Base-by-base conservation (phyloP, 2,329 filamentous ascomycete genomes). In the Knoxdaviesia proteae region DNA sequence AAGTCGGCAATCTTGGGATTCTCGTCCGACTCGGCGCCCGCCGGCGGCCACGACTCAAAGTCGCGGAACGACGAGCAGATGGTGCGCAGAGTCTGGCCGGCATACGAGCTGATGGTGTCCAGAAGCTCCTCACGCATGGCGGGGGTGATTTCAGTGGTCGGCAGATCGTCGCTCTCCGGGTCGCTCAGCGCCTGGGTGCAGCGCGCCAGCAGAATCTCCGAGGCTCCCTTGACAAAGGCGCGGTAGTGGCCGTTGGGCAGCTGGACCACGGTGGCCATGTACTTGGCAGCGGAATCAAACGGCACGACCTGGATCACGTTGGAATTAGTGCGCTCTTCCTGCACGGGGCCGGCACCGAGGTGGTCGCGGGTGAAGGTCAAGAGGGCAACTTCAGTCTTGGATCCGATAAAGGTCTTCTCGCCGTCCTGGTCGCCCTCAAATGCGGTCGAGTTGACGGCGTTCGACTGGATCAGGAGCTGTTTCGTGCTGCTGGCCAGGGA, bases 31-130 rank as follows among this genome's bases (percentile, higher is more conserved):
- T 69, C 60, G n/a, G 68, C 74, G 41, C 69, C 63, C 47, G 78
- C 71, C 11, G 67, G 77, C 31, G 83, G 82, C 82, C 82, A 88
- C 45, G 70, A 68, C 34, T 79, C 71, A 49, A 84, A 87, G 51
- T 88, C 82, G 42, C 75, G 77, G 56, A 82, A 86, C 31, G 82
- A 63, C 46, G 87, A 67, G 36, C 74, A 79, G 49, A 88, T 86
- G 2, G 81, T 86, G 47, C 82, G 71, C 37, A 88, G 65, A 20
- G 81, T 49, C 39, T 44, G 46, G 41, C 34, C 44, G 34, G 45
- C 50, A 42, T 45, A 48, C 6, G 45, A 45, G 11, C 35, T 40
- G 32, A 48, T 47, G 30, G 41, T 48, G 32, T 38, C 37, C 3
- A 39, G 9, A n/a, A 48, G 47, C 32, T 32, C 40, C 35, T 44